phyloP scores from a whole-genome alignment of 768 basidiomycete genomes.

The Crucibulum laeve region DNA sequence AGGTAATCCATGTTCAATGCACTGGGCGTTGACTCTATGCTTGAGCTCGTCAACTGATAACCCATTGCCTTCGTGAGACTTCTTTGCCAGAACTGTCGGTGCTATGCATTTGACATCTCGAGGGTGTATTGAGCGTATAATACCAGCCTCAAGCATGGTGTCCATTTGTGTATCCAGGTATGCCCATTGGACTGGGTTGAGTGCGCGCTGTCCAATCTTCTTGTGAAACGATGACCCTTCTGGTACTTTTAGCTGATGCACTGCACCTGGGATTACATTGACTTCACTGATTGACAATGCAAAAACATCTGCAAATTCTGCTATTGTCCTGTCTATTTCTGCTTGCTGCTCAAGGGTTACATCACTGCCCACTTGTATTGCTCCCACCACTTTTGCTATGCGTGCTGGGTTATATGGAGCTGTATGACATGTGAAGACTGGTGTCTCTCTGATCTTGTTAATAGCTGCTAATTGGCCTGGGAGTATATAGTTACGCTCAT shows the following conservation, averaged over 20 bases:
- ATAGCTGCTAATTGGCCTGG: background rate
- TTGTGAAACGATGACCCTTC: constrained; percentile 20
- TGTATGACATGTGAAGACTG: constrained; percentile 13
- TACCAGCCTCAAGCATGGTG: constrained; percentile 25
- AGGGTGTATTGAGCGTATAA: constrained; percentile 23
- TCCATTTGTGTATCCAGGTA: constrained; percentile 26
- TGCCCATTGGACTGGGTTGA: constrained; percentile 24
- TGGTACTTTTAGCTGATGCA: constrained; percentile 28
- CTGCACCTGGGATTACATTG: constrained; percentile 18
- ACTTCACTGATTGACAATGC: constrained; percentile 36
- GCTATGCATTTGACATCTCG: constrained; percentile 28
- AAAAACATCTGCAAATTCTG: constrained; percentile 32
- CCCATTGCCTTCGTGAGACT: constrained; percentile 24
- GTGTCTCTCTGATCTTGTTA: background rate
- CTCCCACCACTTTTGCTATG: constrained; percentile 12
- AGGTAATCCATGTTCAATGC: constrained; percentile 17
- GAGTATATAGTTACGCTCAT: background rate
- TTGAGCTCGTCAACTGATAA: constrained; percentile 27
- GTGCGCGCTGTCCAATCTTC: constrained; percentile 23
- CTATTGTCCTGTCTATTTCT: constrained; percentile 16
- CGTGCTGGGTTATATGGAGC: constrained; percentile 19
- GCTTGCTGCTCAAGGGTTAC: constrained; percentile 16
- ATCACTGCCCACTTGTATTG: constrained; percentile 23
- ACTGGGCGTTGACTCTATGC: constrained; percentile 27
- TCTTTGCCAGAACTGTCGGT: constrained; percentile 29